Evolutionary conservation across 2,329 filamentous ascomycete species (phyloP), one percentile per base, ranked within the genome.

Genomic region (Monosporascus ibericus): DNA sequence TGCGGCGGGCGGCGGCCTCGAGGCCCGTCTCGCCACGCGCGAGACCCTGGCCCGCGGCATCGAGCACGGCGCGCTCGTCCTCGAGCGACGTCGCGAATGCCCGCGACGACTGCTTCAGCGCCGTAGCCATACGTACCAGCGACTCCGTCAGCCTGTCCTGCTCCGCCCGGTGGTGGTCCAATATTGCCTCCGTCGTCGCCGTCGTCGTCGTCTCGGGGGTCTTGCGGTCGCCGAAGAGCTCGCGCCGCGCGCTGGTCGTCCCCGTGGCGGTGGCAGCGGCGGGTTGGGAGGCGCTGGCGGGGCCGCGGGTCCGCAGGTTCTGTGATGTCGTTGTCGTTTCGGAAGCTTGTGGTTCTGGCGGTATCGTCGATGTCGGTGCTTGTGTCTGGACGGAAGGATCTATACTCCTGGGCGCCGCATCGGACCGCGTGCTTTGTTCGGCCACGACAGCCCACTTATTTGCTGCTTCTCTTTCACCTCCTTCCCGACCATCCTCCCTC

Each of bases 71-170:
- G 66, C 90, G 88, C 60, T 88, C 83, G 53, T 76, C 72, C 55
- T 91, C 88, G 15, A 96, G 77, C 1, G 85, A 83, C 6, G 77
- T 73, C 22, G 85, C 80, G 70, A 96, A 94, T 3, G 81, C 77
- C 50, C 86, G 73, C 4, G 90, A 88, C 38, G 85, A 88, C 47
- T 81, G 73, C 67, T 95, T 95, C 39, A 96, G 80, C 48, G 87
- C 81, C 22, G 80, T 75, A 1, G 92, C 92, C 72, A 96, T 88
- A 44, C 80, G 75, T 22, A 96, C 77, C n/a, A 97, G 85, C 7
- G 88, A 92, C 38, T 81, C 78, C 0, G 92, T 92, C 3, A 97
- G 79, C 36, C 80, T 75, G 68, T 96, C 90, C 70, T 96, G 92
- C 72, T 96, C 90, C 50, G 76, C 76, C 50, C 89, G 86, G 65